A percentile compares a stretch with the other conserved stretches of the same genome.
phyloP scores from a whole-genome alignment of 192 early-diverging fungal genomes.

The Pilaira anomala region DNA sequence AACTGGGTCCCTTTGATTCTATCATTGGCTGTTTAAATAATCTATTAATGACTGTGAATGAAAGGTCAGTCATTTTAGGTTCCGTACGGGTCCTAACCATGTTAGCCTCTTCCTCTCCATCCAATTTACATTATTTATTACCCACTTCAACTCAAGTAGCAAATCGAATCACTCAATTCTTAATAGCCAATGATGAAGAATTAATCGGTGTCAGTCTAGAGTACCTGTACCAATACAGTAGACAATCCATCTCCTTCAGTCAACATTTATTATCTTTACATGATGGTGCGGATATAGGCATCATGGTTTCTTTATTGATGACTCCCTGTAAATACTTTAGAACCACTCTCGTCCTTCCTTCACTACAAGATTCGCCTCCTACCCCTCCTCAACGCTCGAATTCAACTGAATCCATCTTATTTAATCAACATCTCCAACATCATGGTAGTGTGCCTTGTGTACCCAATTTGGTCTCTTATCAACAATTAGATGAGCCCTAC shows the following conservation, averaged over 20 bases:
- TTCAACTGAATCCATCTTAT: conserved; percentile 2
- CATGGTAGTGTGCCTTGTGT: conserved; percentile 18
- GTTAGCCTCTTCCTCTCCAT: conserved; percentile 47
- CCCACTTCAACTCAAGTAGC: conserved; percentile 43
- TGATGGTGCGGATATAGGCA: conserved; percentile 49
- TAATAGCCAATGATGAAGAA: conserved; percentile 66
- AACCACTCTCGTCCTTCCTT: not conserved
- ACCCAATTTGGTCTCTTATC: conserved; percentile 32
- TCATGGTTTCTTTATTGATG: conserved; percentile 44
- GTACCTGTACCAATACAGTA: conserved; percentile 65
- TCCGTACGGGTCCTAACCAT: conserved; percentile 55
- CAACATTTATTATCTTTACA: conserved; percentile 40
- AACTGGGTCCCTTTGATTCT: conserved; percentile 55
- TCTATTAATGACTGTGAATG: conserved; percentile 53
- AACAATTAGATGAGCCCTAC: conserved; percentile 53
- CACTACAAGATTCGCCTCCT: not conserved
- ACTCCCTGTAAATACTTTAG: conserved; percentile 27
- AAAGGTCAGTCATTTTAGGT: conserved; percentile 59
- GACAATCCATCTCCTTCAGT: conserved; percentile 42
- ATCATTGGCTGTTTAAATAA: conserved; percentile 61
- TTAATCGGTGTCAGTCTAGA: conserved; percentile 63
- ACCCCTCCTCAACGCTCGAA: not conserved
- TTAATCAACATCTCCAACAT: not conserved
- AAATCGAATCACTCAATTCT: conserved; percentile 56
- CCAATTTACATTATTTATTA: conserved; percentile 55